These are phyloP conservation scores for Geranium rotundifolium DNA, from an alignment of 345 rosid species.

Conservation along the genomic window DNA sequence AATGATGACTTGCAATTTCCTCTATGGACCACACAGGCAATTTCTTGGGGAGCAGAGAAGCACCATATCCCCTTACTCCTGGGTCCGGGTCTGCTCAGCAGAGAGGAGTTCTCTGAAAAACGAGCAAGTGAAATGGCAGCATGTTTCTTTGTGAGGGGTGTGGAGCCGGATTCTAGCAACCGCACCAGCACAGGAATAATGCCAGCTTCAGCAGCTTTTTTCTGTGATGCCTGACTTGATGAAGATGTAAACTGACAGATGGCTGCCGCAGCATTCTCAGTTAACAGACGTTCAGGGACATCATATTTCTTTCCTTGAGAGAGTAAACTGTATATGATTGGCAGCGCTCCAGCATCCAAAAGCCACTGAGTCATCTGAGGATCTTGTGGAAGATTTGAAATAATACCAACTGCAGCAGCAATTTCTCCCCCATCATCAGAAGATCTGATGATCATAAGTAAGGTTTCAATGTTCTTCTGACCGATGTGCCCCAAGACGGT, in stretches of 20 bases:
- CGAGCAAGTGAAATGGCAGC: slow-evolving; percentile 42
- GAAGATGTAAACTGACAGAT: slow-evolving; percentile 39
- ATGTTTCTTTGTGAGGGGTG: slow-evolving; percentile 30
- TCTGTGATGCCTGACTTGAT: slow-evolving; percentile 36
- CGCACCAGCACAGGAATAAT: slow-evolving; percentile 40
- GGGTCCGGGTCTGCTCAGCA: slow-evolving; percentile 25
- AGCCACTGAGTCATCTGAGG: slow-evolving; percentile 42
- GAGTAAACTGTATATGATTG: slow-evolving; percentile 15
- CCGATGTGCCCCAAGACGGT: slow-evolving; percentile 34
- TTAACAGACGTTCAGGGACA: slow-evolving; percentile 18
- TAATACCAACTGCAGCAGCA: slow-evolving; percentile 41
- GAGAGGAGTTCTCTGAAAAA: slow-evolving; percentile 34
- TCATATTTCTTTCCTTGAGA: slow-evolving; percentile 17
- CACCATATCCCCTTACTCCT: slow-evolving; percentile 33
- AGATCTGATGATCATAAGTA: slow-evolving; percentile 34
- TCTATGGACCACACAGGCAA: slow-evolving; percentile 34
- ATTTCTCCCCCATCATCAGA: slow-evolving; percentile 35
- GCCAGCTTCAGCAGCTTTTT: slow-evolving; percentile 38
- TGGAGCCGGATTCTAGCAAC: slow-evolving; percentile 30
- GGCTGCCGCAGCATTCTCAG: slow-evolving; percentile 48
- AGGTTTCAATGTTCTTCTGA: slow-evolving; percentile 29
- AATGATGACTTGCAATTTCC: slow-evolving; percentile 56
- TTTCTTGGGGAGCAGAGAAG: slow-evolving; percentile 37
- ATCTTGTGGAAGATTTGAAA: slow-evolving; percentile 45
- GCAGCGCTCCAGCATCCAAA: slow-evolving; percentile 33